Evolutionary conservation across 345 rosid species (phyloP).

Genomic region (Dimocarpus longan): DNA sequence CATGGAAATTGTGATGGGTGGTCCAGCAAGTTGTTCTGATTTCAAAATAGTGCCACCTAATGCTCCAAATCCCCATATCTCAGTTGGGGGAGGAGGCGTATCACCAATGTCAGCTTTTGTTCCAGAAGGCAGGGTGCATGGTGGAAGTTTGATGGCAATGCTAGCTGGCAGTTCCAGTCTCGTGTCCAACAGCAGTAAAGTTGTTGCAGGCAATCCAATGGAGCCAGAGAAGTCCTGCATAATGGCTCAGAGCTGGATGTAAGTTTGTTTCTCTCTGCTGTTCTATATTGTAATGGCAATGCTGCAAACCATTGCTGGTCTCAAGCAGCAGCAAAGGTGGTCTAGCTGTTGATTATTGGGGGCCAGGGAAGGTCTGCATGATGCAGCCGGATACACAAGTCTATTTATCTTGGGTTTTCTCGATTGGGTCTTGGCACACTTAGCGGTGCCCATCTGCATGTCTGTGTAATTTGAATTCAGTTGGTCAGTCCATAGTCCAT

Average conservation of each 20-base stretch:
- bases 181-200: slow-evolving; percentile 33
- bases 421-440: slow-evolving; percentile 13
- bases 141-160: slow-evolving; percentile 89
- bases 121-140: slow-evolving; percentile 97
- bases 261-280: slow-evolving; percentile 28
- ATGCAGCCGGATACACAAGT: slow-evolving; percentile 47
- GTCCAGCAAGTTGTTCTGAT: slow-evolving; percentile 39
- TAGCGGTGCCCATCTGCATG: slow-evolving; percentile 1
- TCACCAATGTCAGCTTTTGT: slow-evolving; percentile 35
- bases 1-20: slow-evolving; percentile 45
- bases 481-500: slow-evolving; percentile 5
- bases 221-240: slow-evolving; percentile 31
- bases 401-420: slow-evolving; percentile 21
- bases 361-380: slow-evolving; percentile 29
- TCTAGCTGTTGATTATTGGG: slow-evolving; percentile 25
- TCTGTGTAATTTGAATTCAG: slow-evolving; percentile 19
- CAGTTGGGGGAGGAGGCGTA: slow-evolving; percentile 33
- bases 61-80: slow-evolving; percentile 12
- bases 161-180: slow-evolving; percentile 51
- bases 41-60: slow-evolving; percentile 34
- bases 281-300: slow-evolving; percentile 49
- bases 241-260: slow-evolving; percentile 54
- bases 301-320: slow-evolving; percentile 45
- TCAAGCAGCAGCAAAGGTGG: slow-evolving; percentile 27
- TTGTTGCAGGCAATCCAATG: slow-evolving; percentile 21